These are phyloP conservation scores for Apiospora hydei DNA, from an alignment of 2,329 filamentous ascomycete genomes.

Conservation along the genomic window DNA sequence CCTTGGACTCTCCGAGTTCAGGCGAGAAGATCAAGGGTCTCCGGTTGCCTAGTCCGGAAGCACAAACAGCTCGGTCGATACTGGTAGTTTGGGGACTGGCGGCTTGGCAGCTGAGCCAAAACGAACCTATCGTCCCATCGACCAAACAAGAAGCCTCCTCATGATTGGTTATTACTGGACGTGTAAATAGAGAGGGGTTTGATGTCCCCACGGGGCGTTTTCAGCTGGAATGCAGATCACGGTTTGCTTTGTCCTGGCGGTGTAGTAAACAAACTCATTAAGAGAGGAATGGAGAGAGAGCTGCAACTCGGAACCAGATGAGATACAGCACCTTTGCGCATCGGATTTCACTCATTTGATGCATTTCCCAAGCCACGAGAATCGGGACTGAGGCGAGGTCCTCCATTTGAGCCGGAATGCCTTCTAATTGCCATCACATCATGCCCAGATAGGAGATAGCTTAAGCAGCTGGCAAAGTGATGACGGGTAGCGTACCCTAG, in stretches of 20 bases:
- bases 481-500: background rate
- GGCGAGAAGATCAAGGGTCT: background rate
- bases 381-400: background rate
- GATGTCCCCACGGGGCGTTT: conserved; percentile 4
- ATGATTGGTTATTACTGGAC: background rate
- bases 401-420: background rate
- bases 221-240: conserved; percentile 6
- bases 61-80: background rate
- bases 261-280: background rate
- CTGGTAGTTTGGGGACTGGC: background rate
- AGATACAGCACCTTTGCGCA: background rate
- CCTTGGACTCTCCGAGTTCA: background rate
- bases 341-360: background rate
- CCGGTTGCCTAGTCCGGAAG: background rate
- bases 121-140: background rate
- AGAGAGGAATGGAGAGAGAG: background rate
- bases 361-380: background rate
- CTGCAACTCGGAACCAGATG: background rate
- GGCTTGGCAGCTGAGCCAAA: conserved; percentile 16
- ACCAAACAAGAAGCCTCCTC: background rate
- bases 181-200: background rate
- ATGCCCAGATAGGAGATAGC: background rate
- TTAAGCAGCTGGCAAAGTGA: background rate
- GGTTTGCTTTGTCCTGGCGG: background rate
- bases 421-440: background rate